Conservation (phyloP, 1,284 basidiomycete species). For the Boletus holoroseus region DNA sequence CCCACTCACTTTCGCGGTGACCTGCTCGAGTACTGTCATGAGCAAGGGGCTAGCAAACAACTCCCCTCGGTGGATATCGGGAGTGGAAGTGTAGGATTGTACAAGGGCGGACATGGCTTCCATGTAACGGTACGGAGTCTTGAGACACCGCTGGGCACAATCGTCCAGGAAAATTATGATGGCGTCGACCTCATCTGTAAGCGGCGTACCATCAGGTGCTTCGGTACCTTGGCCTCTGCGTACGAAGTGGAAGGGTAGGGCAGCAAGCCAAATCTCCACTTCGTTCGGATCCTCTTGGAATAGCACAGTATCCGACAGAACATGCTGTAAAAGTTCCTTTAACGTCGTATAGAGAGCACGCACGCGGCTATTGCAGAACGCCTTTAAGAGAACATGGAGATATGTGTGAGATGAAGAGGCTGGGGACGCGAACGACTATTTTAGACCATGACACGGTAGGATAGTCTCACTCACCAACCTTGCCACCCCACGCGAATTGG, state of each 20-base stretch:
- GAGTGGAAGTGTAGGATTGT: constrained; percentile 4
- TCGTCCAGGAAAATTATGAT: constrained; percentile 80
- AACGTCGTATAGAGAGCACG: constrained; percentile 54
- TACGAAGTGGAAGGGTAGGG: constrained; percentile 41
- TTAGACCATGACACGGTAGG: constrained; percentile 3
- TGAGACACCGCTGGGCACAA: constrained; percentile 77
- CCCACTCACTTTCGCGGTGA: constrained; percentile 55
- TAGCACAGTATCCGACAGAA: constrained; percentile 66
- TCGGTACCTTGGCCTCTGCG: constrained; percentile 35
- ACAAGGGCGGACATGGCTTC: constrained; percentile 47
- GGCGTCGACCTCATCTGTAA: constrained; percentile 55
- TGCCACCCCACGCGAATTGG: constrained; percentile 73
- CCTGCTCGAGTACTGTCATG: constrained; percentile 72
- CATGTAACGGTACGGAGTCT: constrained; percentile 83
- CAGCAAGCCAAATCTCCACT: constrained; percentile 69
- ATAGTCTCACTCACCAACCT: constrained; percentile 48
- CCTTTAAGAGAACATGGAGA: constrained; percentile 63
- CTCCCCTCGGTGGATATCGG: constrained; percentile 8
- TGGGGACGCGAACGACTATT: constrained; percentile 13
- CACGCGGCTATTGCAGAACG: constrained; percentile 49
- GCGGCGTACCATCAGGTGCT: constrained; percentile 47
- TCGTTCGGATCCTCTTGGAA: constrained; percentile 81
- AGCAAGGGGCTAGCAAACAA: constrained; percentile 63
- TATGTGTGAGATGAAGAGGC: constrained; percentile 47
- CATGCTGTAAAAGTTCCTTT: constrained; percentile 50